phyloP scores from a whole-genome alignment of 768 basidiomycete genomes.

The Russula sp. region DNA sequence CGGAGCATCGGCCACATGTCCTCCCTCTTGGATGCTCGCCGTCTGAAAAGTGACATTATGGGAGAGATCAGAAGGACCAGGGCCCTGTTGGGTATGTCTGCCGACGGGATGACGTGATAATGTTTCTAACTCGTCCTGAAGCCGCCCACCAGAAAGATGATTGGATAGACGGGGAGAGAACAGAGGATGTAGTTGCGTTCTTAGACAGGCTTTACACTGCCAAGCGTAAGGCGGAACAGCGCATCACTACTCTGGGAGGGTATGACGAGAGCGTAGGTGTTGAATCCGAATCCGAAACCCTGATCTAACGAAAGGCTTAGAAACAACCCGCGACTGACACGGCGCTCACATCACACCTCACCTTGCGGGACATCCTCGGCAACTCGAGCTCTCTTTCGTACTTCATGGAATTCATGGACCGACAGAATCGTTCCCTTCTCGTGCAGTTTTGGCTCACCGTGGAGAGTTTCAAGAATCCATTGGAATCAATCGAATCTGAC shows the following conservation, averaged over 20 bases:
- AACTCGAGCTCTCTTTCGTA: constrained; percentile 91
- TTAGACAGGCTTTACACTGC: constrained; percentile 86
- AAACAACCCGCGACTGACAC: constrained; percentile 36
- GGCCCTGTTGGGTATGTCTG: constrained; percentile 53
- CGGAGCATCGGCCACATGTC: constrained; percentile 76
- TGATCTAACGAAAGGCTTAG: constrained; percentile 26
- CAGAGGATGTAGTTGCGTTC: constrained; percentile 81
- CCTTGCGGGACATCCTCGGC: constrained; percentile 72
- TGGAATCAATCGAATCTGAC: constrained; percentile 69
- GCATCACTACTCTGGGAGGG: constrained; percentile 76
- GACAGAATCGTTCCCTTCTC: constrained; percentile 72
- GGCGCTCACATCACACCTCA: constrained; percentile 43
- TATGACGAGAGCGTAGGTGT: constrained; percentile 53
- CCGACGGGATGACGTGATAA: neutral
- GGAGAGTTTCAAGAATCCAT: constrained; percentile 95
- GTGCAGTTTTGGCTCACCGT: constrained; percentile 98
- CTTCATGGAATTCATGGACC: constrained; percentile 98
- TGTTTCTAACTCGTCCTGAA: constrained; percentile 26
- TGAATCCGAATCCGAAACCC: neutral
- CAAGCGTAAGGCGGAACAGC: constrained; percentile 78
- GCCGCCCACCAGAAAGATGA: constrained; percentile 85
- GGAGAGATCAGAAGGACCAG: constrained; percentile 86
- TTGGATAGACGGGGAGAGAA: constrained; percentile 81
- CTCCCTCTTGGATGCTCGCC: constrained; percentile 80
- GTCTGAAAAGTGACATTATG: constrained; percentile 87